These are phyloP conservation scores for Cladophialophora bantiana DNA, from an alignment of 2,329 filamentous ascomycete species.

Conservation along the genomic window DNA sequence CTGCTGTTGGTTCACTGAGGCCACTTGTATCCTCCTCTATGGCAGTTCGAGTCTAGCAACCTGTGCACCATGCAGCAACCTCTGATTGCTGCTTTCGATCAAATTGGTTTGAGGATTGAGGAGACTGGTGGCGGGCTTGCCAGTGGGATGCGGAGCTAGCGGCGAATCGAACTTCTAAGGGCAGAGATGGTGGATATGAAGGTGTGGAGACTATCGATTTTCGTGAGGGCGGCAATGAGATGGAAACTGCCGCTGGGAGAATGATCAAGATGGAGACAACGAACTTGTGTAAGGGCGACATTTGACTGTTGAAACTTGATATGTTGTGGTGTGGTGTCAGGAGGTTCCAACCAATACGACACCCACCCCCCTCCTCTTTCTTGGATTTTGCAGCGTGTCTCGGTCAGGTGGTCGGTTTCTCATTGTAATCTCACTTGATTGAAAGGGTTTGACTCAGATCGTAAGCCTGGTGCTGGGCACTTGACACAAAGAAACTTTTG, in stretches of 20 bases:
- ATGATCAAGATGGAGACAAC: conserved; percentile 1
- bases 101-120: conserved; percentile 21
- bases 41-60: conserved; percentile 32
- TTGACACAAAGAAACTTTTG: conserved; percentile 10
- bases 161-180: conserved; percentile 23
- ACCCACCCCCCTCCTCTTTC: neutral
- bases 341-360: neutral
- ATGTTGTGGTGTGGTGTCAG: conserved; percentile 16
- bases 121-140: conserved; percentile 14
- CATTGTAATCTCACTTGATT: neutral
- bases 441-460: conserved; percentile 10
- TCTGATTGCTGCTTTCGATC: conserved; percentile 21
- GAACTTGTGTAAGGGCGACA: neutral
- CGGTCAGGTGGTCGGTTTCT: conserved; percentile 12
- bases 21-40: conserved; percentile 26
- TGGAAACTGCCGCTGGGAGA: conserved; percentile 11
- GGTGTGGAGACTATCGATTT: conserved; percentile 33
- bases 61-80: conserved; percentile 24
- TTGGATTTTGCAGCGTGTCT: neutral
- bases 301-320: conserved; percentile 6
- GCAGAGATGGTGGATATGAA: conserved; percentile 8
- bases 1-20: conserved; percentile 26
- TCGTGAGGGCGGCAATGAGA: conserved; percentile 29
- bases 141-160: conserved; percentile 25
- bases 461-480: conserved; percentile 1